Base-by-base conservation (phyloP, 441 rosid species). In the Syzygium syzygioides region DNA sequence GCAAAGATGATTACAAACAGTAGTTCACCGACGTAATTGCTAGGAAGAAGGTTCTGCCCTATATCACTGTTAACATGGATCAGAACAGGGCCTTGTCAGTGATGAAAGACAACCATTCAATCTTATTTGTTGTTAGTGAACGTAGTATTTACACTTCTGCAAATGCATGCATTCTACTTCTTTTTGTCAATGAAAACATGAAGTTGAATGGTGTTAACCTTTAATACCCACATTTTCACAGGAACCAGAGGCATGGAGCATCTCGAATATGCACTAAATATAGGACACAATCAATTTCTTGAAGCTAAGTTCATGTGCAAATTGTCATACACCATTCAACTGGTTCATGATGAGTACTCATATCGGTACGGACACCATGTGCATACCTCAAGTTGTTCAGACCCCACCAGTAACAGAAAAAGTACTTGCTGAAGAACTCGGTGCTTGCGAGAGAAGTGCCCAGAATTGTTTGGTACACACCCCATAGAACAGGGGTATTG, bases 321-420 rank as follows among this genome's bases (percentile, higher is more conserved):
- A 71, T 71, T 37, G 52, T 20, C 83, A 71, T 20, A 37, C 83
- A 71, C 50, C 83, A 25, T 11, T 45, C 28, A 71, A 37, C n/a
- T 71, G 52, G 52, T 37, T 71, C 83, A 37, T 23, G n/a, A 71
- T 37, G 83, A 37, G 13, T 15, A 41, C 52, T 23, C n/a, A 14
- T 37, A 71, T 37, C 52, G 8, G 52, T 20, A 37, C 12, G 28
- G 80, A 32, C 60, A 30, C 10, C 66, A 14, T 26, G 20, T 28
- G 56, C 4, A 87, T 91, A 96, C 98, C 98, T 97, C 87, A 97
- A 94, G 91, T 96, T 97, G 93, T 91, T 96, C 52, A 97, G 91
- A n/a, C 99, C 99, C 99, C 98, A 97, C 99, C 99, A 97, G 62
- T 96, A 96, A 90, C 97, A 94, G 92, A 95, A 97, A 45, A 96